These are phyloP conservation scores for Monilinia vaccinii-corymbosi DNA, from an alignment of 2,329 filamentous ascomycete genomes.

Conservation along the genomic window DNA sequence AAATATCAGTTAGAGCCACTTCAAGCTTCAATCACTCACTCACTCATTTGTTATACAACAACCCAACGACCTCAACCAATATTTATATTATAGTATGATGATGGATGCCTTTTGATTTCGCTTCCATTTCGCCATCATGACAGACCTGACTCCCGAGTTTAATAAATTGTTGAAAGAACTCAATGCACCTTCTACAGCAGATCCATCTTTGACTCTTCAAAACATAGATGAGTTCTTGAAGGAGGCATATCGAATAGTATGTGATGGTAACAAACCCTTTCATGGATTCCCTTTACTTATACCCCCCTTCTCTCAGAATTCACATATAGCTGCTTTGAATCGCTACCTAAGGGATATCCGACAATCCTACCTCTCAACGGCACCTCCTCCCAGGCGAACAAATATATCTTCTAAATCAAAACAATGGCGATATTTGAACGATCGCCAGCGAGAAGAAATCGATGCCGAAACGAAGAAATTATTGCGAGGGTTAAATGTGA, in stretches of 20 bases:
- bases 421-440: conserved; percentile 45
- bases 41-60: not conserved
- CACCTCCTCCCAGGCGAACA: conserved; percentile 46
- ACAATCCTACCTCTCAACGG: conserved; percentile 82
- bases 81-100: not conserved
- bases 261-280: conserved; percentile 23
- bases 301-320: conserved; percentile 54
- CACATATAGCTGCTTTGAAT: conserved; percentile 73
- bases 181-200: conserved; percentile 39
- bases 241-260: conserved; percentile 87
- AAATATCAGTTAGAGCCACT: not conserved
- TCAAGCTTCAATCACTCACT: not conserved
- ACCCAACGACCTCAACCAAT: not conserved
- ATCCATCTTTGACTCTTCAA: conserved; percentile 31
- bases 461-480: conserved; percentile 80
- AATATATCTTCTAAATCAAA: conserved; percentile 23
- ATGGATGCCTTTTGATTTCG: not conserved
- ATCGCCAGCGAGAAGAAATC: conserved; percentile 75
- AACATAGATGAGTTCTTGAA: conserved; percentile 79
- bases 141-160: conserved; percentile 59
- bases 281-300: conserved; percentile 18
- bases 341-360: conserved; percentile 74
- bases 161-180: conserved; percentile 57
- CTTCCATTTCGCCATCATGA: conserved; percentile 31
- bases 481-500: conserved; percentile 74